phyloP scores from a whole-genome alignment of 2,329 filamentous ascomycete genomes.

The Penicillium sp. region DNA sequence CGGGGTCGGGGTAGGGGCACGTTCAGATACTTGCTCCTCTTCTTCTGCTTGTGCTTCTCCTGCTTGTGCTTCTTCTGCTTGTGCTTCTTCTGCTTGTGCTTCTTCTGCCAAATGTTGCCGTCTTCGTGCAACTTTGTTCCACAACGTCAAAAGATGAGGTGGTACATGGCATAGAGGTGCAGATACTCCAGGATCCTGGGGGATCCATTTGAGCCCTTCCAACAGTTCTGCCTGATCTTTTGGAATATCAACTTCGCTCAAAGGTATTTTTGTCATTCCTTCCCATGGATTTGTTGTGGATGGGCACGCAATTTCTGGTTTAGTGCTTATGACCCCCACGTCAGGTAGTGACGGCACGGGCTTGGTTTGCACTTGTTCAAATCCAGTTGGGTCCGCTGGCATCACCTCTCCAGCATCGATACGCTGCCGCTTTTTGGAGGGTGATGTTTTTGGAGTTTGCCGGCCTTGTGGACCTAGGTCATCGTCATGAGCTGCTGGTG shows the following conservation, averaged over 20 bases:
- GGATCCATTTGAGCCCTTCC: conserved; percentile 38
- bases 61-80: conserved; percentile 1
- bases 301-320: background rate
- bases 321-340: background rate
- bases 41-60: conserved; percentile 4
- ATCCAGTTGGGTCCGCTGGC: background rate
- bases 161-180: conserved; percentile 36
- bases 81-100: background rate
- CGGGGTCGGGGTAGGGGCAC: conserved; percentile 9
- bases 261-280: conserved; percentile 39
- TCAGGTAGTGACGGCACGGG: background rate
- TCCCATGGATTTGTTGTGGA: conserved; percentile 27
- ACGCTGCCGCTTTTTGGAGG: conserved; percentile 19
- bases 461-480: background rate
- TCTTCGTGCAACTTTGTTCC: conserved; percentile 33
- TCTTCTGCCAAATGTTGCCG: conserved; percentile 7
- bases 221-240: conserved; percentile 52
- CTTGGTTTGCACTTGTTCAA: background rate
- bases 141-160: conserved; percentile 33
- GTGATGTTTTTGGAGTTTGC: background rate
- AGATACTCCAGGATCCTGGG: conserved; percentile 30
- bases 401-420: background rate
- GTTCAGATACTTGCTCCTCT: conserved; percentile 1
- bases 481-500: background rate
- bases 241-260: conserved; percentile 47